Base-by-base conservation (phyloP, 2,329 filamentous ascomycete species). In the Monosporascus sp. region DNA sequence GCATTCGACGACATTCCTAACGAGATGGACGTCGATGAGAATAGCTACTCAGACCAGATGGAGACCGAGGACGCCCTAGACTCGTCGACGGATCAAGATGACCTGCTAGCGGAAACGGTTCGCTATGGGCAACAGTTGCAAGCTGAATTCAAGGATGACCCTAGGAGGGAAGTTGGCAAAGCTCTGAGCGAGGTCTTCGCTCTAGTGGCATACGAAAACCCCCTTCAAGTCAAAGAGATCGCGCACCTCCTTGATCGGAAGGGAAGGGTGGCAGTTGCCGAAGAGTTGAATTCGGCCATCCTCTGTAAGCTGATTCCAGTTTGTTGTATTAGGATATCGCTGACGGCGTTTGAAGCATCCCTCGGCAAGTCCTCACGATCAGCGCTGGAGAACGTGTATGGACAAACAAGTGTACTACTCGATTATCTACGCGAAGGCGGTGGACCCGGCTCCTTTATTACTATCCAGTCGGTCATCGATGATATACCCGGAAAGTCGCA, bases 241-340 rank as follows among this genome's bases (percentile, higher is more conserved):
- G 85, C 87, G 17, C 87, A 90, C 65, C 74, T 97, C 55, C 75
- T 99, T 53, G 89, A 96, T 63, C 78, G 81, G 39, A 82, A 81
- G 50, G 90, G 89, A 1, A 78, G 94, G 44, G 82, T 85, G 18
- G 78, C 83, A 18, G 90, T 97, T 41, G 92, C 92, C 8, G 94
- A 99, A 73, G 92, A 96, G 69, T 76, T 99, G 52, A 97, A 97
- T 70, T 89, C 90, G 55, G 92, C 90, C 47, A 96, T 99, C 62
- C 71, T 99, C 55, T 84, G 91, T 96, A 75, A 74, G 85, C 78
- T 51, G 52, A 60, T 55, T 35, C 31, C 11, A 35, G 31, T 35
- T 35, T 35, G 31, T 35, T 35, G 11, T 35, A 35, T 14, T 35
- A 35, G 31, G 31, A 35, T 35, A 35, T 48, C 14, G 39, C 58